Percentiles rank a stretch among this genome's conserved stretches.
phyloP scores from a whole-genome alignment of 305 asterid genomes.

The Lippia alba region DNA sequence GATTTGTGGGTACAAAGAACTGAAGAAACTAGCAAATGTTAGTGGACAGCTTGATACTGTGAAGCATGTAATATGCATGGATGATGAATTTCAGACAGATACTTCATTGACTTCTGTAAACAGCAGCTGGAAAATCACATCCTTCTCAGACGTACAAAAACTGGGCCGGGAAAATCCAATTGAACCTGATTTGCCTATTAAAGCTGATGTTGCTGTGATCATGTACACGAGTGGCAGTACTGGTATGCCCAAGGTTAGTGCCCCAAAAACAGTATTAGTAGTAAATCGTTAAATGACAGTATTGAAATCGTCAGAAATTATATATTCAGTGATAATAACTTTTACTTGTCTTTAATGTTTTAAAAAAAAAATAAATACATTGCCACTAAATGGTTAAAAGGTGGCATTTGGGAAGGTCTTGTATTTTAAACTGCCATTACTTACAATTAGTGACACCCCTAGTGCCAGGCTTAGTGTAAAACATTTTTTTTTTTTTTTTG shows the following conservation, averaged over 20 bases:
- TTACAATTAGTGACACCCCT: no score
- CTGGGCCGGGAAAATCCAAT: slow-evolving; percentile 77
- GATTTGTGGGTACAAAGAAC: slow-evolving; percentile 88
- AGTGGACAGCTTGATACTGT: slow-evolving; percentile 95
- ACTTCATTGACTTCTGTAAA: slow-evolving; percentile 51
- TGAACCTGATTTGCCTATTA: slow-evolving; percentile 83
- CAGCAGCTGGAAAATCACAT: slow-evolving; percentile 65
- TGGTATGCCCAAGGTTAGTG: slow-evolving; percentile 93
- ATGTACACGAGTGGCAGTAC: slow-evolving; percentile 99
- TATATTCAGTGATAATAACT: no score
- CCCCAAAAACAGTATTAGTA: slow-evolving; percentile 9
- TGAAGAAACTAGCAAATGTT: slow-evolving; percentile 79
- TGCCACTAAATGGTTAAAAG: no score
- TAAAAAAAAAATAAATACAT: no score
- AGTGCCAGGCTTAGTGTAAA: no score
- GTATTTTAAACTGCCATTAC: no score
- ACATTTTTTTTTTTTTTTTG: no score
- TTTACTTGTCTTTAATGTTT: no score
- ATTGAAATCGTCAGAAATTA: no score
- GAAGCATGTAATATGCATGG: slow-evolving; percentile 85
- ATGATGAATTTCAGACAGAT: slow-evolving; percentile 70
- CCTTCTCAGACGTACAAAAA: slow-evolving; percentile 76
- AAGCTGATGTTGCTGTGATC: slow-evolving; percentile 92
- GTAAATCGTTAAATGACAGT: neutral
- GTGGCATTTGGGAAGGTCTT: no score